Base-by-base conservation (phyloP, 2,329 filamentous ascomycete species). In the Coniella vitis region DNA sequence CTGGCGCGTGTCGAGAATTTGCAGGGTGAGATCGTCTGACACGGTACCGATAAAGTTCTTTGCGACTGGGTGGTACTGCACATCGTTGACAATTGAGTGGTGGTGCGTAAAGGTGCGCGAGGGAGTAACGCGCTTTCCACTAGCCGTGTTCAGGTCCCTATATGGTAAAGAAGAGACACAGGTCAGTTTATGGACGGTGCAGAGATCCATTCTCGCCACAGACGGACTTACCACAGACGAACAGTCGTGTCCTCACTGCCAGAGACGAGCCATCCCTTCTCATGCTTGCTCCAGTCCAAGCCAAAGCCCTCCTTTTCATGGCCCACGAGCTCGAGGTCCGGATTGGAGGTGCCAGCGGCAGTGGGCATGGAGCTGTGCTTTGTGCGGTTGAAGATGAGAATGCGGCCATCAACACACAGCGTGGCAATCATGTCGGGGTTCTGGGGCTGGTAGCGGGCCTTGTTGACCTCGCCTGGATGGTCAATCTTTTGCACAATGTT, bases 371-470 rank as follows among this genome's bases (percentile, higher is more conserved):
- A 81, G 42, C 85, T 84, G 65, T 97, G 91, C 75, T 96, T 97
- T 46, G 91, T 95, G 57, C 91, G 84, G 70, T 98, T 93, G 70
- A 94, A 98, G 57, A 98, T 83, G 65, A 97, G 82, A 37, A 96
- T 87, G 57, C 83, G 85, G 54, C 88, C 87, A 64, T 96, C 87
- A 7, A 88, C 81, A 56, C 88, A 90, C 69, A 96, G 84, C 0
- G 93, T 96, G 3, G 93, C 93, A 60, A 98, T 94, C 50, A 98
- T 83, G 61, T 98, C 90, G 4, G 91, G 90, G 62, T 98, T 98
- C 65, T 97, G 91, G 12, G 93, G 93, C 68, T 96, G 90, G 64
- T 97, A 97, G 57, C 93, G 84, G 14, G 93, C 94, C 73, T 97
- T 98, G 76, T 98, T 98, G 64, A 98, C 90, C 67, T 98, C 93